A percentile compares a stretch with the other conserved stretches of the same genome.
Evolutionary conservation across 345 rosid species (phyloP).

Genomic region (Lepidium aucheri): DNA sequence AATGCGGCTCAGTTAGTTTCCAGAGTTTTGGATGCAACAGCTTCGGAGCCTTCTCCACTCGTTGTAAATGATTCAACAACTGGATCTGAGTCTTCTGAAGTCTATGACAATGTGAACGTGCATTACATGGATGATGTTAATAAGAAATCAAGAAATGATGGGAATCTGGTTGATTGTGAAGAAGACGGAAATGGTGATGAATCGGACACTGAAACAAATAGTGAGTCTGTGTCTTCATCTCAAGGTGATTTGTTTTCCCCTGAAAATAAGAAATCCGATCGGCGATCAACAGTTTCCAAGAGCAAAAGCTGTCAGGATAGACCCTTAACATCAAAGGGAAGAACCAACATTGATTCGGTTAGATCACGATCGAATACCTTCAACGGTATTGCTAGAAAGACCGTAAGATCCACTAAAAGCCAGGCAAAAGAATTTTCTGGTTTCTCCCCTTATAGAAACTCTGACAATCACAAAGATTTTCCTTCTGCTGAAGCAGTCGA

Average conservation of each 20-base stretch:
- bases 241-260: conserved; percentile 18
- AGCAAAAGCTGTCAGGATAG: conserved; percentile 28
- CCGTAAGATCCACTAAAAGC: conserved; percentile 24
- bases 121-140: conserved; percentile 68
- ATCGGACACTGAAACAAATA: conserved; percentile 48
- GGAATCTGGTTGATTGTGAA: conserved; percentile 11
- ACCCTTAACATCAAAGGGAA: conserved; percentile 19
- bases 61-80: conserved; percentile 42
- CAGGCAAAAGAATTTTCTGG: conserved; percentile 25
- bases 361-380: conserved; percentile 25
- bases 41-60: conserved; percentile 8
- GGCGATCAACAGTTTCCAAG: conserved; percentile 17
- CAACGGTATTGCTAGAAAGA: conserved; percentile 20
- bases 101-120: conserved; percentile 49
- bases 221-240: conserved; percentile 29
- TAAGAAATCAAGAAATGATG: conserved; percentile 18
- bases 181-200: conserved; percentile 35
- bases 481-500: conserved; percentile 43
- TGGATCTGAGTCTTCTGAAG: conserved; percentile 55
- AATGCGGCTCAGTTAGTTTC: conserved; percentile 32
- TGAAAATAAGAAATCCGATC: conserved; percentile 52
- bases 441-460: conserved; percentile 18
- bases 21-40: conserved; percentile 24
- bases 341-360: neutral
- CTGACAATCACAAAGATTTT: neutral